Evolutionary conservation across 805 yeast genomes (phyloP).

Genomic region (Vanderwaltozyma yarrowii): DNA sequence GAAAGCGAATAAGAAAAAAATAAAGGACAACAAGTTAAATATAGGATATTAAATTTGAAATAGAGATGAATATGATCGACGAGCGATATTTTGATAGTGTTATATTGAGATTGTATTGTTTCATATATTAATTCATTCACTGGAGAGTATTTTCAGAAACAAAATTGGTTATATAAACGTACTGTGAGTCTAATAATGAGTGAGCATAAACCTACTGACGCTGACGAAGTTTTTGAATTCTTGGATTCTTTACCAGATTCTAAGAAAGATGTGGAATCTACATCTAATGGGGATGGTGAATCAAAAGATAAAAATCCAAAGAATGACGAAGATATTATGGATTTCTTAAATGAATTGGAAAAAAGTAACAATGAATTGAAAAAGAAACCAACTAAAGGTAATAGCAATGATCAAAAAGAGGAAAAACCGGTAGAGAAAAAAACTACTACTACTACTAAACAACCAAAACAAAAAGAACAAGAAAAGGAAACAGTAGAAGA

Average conservation of each 20-base stretch:
- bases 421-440: constrained; percentile 7
- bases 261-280: constrained; percentile 6
- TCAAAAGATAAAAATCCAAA: constrained; percentile 33
- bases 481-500: constrained; percentile 14
- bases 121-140: too few species aligned
- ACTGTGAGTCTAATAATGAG: too few species aligned
- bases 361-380: constrained; percentile 40
- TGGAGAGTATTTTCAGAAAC: too few species aligned
- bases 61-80: too few species aligned
- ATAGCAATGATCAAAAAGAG: too few species aligned
- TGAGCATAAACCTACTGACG: constrained; percentile 34
- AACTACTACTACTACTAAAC: constrained; percentile 5
- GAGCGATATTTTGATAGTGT: too few species aligned
- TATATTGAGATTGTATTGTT: too few species aligned
- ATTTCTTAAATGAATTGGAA: constrained; percentile 55
- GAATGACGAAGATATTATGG: constrained; percentile 31
- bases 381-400: constrained; percentile 7
- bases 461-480: constrained; percentile 8
- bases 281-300: constrained; percentile 4
- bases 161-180: too few species aligned
- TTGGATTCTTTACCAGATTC: constrained; percentile 60
- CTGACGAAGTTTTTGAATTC: constrained; percentile 71
- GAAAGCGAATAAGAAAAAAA: too few species aligned
- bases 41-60: too few species aligned
- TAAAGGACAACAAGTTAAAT: too few species aligned